Base-by-base conservation (phyloP, 139 green algal species). In the Mesostigma viride region DNA sequence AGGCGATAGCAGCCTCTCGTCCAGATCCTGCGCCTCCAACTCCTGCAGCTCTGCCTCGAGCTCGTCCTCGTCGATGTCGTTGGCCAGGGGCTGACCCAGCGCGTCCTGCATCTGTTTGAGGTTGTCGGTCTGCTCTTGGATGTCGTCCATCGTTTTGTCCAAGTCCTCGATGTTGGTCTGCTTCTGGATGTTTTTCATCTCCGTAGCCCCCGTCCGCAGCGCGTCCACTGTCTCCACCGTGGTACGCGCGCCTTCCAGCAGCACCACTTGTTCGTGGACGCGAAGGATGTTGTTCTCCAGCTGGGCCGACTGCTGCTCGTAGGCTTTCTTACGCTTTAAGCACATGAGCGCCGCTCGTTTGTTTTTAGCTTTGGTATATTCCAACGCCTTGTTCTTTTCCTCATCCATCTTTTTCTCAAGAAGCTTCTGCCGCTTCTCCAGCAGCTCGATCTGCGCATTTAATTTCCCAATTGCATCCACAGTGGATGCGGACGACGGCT, bases 311-410 rank as follows among this genome's bases (percentile, higher is more conserved):
- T 97, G 88, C 61, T 79, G 58, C 79, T 95, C 86, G 47, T 89
- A 89, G 70, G 95, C 74, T 70, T 95, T 95, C 73, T 96, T 96
- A 79, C 88, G 89, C 71, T 95, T 96, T 31, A 97, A 67, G 30
- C 85, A 89, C 71, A 89, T 82, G 22, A 94, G 68, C 28, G 90
- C 90, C 20, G 75, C 70, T 74, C 80, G 58, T 79, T 96, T 95
- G 77, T 97, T 96, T 58, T 91, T 90, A 28, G 73, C 58, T 3
- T 74, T 68, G 14, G 78, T 87, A 57, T 87, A 90, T 64, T 94
- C 85, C 65, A 85, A 85, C 3, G 91, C 88, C 62, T 87, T 90
- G 36, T 93, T 77, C 32, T 91, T 72, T 76, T 95, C 90, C 44
- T 77, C 63, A 0, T 79, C 82, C 8, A 95, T 80, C 44, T 87